phyloP scores from a whole-genome alignment of 75 land plant genomes.

The Chamaecyparis obtusa region DNA sequence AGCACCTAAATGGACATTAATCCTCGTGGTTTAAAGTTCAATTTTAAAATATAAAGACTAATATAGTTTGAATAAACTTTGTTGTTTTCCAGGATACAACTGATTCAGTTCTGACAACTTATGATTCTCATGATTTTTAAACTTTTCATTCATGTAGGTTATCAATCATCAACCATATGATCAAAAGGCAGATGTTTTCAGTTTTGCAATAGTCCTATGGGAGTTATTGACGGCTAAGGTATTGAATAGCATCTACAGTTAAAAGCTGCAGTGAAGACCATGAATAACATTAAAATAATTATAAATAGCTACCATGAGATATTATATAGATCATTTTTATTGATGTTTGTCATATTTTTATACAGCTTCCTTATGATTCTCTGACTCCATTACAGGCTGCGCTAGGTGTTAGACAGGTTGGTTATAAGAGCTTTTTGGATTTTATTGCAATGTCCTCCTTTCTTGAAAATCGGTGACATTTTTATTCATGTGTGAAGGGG shows the following conservation, averaged over 20 bases:
- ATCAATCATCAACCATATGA: conserved; percentile 67
- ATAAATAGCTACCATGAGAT: background rate
- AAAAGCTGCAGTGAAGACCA: background rate
- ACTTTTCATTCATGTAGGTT: conserved; percentile 26
- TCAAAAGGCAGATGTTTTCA: conserved; percentile 73
- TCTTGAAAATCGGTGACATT: background rate
- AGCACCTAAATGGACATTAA: background rate
- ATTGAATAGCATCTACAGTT: background rate
- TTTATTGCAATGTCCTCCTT: background rate
- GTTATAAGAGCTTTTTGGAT: background rate
- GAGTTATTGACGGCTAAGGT: conserved; percentile 69
- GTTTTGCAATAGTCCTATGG: conserved; percentile 79
- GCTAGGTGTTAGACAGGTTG: conserved; percentile 80
- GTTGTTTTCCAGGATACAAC: background rate
- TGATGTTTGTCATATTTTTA: conserved; percentile 9
- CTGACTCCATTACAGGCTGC: conserved; percentile 90
- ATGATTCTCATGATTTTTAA: background rate
- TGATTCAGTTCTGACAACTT: background rate
- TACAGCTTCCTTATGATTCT: conserved; percentile 67
- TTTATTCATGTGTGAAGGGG: background rate
- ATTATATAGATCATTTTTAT: background rate
- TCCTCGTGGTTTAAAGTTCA: background rate
- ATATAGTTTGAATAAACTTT: background rate
- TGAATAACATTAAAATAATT: background rate
- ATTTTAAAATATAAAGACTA: background rate